Percentiles rank a stretch among this genome's conserved stretches.
Conservation (phyloP, 805 yeast genomes). For the Sugiyamaella floridensis region DNA sequence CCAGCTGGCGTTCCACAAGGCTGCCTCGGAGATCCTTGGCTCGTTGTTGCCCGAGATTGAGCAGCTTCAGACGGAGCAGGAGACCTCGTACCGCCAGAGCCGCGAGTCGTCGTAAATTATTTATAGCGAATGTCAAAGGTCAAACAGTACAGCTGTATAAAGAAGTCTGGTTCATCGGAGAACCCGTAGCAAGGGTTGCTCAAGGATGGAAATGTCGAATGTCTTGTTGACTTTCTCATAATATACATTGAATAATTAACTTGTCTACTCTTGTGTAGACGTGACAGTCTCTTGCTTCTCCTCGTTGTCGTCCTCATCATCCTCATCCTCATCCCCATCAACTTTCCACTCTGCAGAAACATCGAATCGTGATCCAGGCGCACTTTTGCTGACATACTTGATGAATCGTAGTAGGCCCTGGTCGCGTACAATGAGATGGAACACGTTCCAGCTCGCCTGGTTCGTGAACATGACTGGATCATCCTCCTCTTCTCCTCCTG, state of each 20-base stretch:
- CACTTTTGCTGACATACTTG: slow-evolving; percentile 82
- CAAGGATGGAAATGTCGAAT: no score
- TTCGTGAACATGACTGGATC: slow-evolving; percentile 71
- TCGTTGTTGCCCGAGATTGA: slow-evolving; percentile 60
- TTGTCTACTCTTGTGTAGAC: slow-evolving; percentile 3
- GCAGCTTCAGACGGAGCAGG: slow-evolving; percentile 49
- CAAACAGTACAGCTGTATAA: no score
- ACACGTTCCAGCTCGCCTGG: slow-evolving; percentile 77
- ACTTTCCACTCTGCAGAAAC: slow-evolving; percentile 74
- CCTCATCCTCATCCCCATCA: slow-evolving; percentile 39
- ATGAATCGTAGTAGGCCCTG: slow-evolving; percentile 82
- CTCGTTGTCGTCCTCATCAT: slow-evolving; percentile 24
- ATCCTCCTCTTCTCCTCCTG: slow-evolving; percentile 58
- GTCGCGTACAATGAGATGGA: slow-evolving; percentile 74
- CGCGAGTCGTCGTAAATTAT: slow-evolving; percentile 18
- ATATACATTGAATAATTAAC: slow-evolving; percentile 2
- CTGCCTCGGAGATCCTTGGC: slow-evolving; percentile 60
- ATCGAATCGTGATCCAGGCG: slow-evolving; percentile 93
- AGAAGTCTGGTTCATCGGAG: not conserved
- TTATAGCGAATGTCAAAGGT: not conserved
- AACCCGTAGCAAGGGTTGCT: no score
- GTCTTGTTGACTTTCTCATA: not conserved
- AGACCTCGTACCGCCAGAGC: slow-evolving; percentile 30
- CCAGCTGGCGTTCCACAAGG: slow-evolving; percentile 73
- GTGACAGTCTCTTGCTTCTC: slow-evolving; percentile 13